Evolutionary conservation across 306 rosid genomes (phyloP).

Genomic region (Ochetophila trinervis): DNA sequence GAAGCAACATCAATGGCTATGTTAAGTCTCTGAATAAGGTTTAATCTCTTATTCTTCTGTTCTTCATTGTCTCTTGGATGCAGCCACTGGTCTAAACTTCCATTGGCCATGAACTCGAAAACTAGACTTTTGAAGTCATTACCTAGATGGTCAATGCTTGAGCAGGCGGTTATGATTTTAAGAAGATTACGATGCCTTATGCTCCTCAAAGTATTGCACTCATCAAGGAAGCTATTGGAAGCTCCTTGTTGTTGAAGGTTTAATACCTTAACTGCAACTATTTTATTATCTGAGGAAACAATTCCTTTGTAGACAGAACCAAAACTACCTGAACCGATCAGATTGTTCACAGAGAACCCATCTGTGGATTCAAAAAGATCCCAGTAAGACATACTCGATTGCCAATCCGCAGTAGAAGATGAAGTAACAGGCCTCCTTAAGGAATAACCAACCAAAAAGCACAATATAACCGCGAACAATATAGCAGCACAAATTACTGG

Average conservation of each 20-base stretch:
- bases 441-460: too few species aligned
- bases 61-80: slow-evolving; percentile 5
- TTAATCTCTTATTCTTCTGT: too few species aligned
- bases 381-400: background rate
- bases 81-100: slow-evolving; percentile 36
- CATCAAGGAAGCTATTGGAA: slow-evolving; percentile 8
- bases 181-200: slow-evolving; percentile 30
- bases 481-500: too few species aligned
- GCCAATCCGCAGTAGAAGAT: too few species aligned
- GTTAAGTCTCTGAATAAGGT: too few species aligned
- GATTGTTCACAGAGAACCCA: slow-evolving; percentile 5
- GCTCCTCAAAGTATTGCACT: slow-evolving; percentile 30
- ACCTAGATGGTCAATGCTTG: slow-evolving; percentile 31
- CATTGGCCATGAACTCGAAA: slow-evolving; percentile 37
- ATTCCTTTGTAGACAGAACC: background rate
- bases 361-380: slow-evolving; percentile 2
- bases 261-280: slow-evolving; percentile 7
- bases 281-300: background rate
- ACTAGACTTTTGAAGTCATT: slow-evolving; percentile 32
- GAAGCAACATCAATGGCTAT: slow-evolving; percentile 12
- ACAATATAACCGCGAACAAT: too few species aligned
- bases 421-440: too few species aligned
- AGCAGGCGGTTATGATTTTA: slow-evolving; percentile 27
- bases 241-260: slow-evolving; percentile 10
- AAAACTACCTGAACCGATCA: slow-evolving; percentile 11